phyloP scores from a whole-genome alignment of 139 green algal species.

The Picochlorum sp. region DNA sequence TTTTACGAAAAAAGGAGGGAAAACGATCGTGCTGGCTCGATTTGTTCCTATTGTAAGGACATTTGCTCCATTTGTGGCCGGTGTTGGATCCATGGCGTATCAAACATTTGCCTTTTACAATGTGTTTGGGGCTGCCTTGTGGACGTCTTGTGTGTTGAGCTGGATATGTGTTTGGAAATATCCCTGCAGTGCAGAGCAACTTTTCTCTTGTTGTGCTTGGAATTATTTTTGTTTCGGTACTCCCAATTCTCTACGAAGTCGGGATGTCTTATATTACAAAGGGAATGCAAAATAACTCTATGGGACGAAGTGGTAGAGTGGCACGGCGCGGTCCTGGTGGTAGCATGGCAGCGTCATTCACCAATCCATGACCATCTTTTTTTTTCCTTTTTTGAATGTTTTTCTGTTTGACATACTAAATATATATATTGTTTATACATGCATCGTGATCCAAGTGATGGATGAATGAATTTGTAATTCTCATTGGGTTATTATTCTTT shows the following conservation, averaged over 20 bases:
- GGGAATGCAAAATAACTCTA: not conserved
- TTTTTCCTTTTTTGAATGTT: not conserved
- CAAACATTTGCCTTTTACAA: constrained; percentile 71
- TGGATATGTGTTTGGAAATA: constrained; percentile 81
- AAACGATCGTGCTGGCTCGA: constrained; percentile 81
- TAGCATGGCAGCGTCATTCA: not conserved
- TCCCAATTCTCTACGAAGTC: constrained; percentile 70
- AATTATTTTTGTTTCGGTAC: constrained; percentile 71
- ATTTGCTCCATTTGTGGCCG: constrained; percentile 89
- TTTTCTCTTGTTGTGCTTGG: constrained; percentile 79
- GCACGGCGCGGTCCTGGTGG: not conserved
- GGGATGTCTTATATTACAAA: constrained; percentile 20
- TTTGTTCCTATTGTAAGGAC: constrained; percentile 91
- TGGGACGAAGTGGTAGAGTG: not conserved
- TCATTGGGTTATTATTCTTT: too few species aligned
- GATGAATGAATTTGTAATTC: too few species aligned
- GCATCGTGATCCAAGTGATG: too few species aligned
- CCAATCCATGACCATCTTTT: constrained; percentile 1
- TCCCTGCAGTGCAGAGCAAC: constrained; percentile 84
- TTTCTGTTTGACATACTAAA: too few species aligned
- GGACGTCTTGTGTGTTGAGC: constrained; percentile 64
- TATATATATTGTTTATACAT: too few species aligned
- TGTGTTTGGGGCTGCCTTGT: constrained; percentile 73
- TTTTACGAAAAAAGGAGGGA: constrained; percentile 78
- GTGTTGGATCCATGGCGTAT: constrained; percentile 74